Evolutionary conservation across 192 early-diverging fungal species (phyloP), one percentile per base, ranked within the genome.

Genomic region (Backusella morwellensis): DNA sequence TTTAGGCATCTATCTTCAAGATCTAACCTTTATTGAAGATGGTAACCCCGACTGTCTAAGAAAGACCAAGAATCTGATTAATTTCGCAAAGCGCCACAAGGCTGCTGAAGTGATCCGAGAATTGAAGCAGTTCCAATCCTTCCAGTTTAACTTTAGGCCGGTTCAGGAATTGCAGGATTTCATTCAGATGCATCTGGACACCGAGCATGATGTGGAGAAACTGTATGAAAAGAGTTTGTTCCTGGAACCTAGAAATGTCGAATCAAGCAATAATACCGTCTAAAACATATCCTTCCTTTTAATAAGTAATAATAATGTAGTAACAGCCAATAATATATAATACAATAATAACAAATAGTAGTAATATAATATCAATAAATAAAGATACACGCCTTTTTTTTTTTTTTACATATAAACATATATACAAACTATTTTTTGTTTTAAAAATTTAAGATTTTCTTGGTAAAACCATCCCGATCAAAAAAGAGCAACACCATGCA

Each of bases 71-170:
- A 87, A 85, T 15, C 85, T 97, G 42, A 96, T 98, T 84, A 98
- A 98, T 84, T 97, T 97, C 86, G 89, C 87, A 76, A 97, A 97
- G 86, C 87, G 92, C 40, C 88, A 90, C 81, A 94, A 92, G 78
- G 93, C 93, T 5, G 95, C 95, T 1, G 92, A 94, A 75, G 92
- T 95, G n/a, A 92, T 98, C 80, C 90, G 92, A 19, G 95, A 97
- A 70, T 89, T 96, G 71, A 93, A 96, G 81, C 93, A 95, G 81
- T 98, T 93, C 81, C 95, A 96, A 82, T 89, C 92, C 19, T 88
- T 88, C 6, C 90, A 92, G 19, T 98, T 96, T 77, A 86, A 87
- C 72, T 79, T 96, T 34, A 91, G 83, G 2, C 41, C 84, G 1
- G 95, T 98, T 1, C 89, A 89, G 0, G 96, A 98, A 86, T 85